phyloP scores from a whole-genome alignment of 805 yeast species.

The Ogataea pini region DNA sequence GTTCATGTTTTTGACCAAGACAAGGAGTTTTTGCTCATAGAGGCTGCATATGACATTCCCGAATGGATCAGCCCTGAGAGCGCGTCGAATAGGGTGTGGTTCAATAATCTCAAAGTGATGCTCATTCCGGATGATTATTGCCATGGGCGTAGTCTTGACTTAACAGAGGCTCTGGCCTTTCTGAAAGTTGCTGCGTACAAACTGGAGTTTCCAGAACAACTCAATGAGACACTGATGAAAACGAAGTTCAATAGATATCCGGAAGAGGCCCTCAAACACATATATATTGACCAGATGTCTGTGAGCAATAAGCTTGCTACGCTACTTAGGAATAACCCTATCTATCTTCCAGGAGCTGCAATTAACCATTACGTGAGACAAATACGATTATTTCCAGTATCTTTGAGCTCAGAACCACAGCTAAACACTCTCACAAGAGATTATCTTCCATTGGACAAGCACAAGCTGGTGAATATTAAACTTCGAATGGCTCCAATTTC shows the following conservation, averaged over 20 bases:
- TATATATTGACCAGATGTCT: slow-evolving; percentile 23
- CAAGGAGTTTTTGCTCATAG: slow-evolving; percentile 56
- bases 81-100: slow-evolving; percentile 55
- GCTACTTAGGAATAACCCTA: slow-evolving; percentile 12
- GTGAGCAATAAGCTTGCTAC: slow-evolving; percentile 19
- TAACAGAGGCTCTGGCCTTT: slow-evolving; percentile 43
- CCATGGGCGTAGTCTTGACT: slow-evolving; percentile 35
- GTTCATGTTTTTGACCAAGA: slow-evolving; percentile 52
- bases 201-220: slow-evolving; percentile 21
- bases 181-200: slow-evolving; percentile 40
- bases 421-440: slow-evolving; percentile 1
- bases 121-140: slow-evolving; percentile 42
- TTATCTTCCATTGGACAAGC: not conserved
- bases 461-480: slow-evolving; percentile 9
- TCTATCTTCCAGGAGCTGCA: slow-evolving; percentile 19
- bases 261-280: slow-evolving; percentile 27
- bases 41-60: slow-evolving; percentile 48
- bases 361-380: slow-evolving; percentile 6
- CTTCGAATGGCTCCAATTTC: slow-evolving; percentile 13
- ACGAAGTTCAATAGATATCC: slow-evolving; percentile 33
- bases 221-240: slow-evolving; percentile 25
- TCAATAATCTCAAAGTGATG: slow-evolving; percentile 42
- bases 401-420: not conserved
- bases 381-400: not conserved
- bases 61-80: slow-evolving; percentile 47